phyloP scores from a whole-genome alignment of 2,329 filamentous ascomycete species.

The Hymenoscyphus salicellus region DNA sequence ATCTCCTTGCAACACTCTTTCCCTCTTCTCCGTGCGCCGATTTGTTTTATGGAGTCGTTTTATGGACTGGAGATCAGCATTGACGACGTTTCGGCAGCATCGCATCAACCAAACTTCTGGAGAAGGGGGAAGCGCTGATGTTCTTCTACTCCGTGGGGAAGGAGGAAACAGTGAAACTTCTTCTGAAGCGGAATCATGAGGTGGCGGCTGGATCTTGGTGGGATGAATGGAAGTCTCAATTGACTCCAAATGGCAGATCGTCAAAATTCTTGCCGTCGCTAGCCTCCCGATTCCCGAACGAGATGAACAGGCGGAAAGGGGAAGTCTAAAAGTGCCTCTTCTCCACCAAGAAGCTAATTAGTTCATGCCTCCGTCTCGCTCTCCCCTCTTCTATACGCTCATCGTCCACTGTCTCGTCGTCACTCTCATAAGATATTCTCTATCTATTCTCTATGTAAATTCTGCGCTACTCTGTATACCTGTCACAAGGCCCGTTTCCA shows the following conservation, averaged over 20 bases:
- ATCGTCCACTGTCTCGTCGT: too few relatives aligned
- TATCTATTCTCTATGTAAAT: too few relatives aligned
- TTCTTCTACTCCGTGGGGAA: background rate
- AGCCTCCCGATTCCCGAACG: background rate
- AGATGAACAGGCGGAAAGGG: background rate
- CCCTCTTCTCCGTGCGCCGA: background rate
- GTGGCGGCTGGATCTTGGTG: too few relatives aligned
- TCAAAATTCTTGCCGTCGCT: background rate
- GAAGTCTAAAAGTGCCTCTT: background rate
- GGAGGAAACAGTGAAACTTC: background rate
- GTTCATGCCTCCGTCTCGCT: background rate
- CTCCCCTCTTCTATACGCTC: too few relatives aligned
- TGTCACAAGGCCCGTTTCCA: background rate
- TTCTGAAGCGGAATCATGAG: background rate
- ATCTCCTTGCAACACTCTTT: background rate
- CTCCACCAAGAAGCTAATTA: background rate
- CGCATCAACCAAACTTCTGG: background rate
- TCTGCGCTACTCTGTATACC: background rate
- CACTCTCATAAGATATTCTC: too few relatives aligned
- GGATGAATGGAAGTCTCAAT: background rate
- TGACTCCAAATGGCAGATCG: background rate
- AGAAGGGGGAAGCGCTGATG: background rate
- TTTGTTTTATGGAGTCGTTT: background rate
- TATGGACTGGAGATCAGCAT: background rate
- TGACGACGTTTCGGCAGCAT: background rate